Base-by-base conservation (phyloP, 1,284 basidiomycete genomes). In the Marasmius sp. region DNA sequence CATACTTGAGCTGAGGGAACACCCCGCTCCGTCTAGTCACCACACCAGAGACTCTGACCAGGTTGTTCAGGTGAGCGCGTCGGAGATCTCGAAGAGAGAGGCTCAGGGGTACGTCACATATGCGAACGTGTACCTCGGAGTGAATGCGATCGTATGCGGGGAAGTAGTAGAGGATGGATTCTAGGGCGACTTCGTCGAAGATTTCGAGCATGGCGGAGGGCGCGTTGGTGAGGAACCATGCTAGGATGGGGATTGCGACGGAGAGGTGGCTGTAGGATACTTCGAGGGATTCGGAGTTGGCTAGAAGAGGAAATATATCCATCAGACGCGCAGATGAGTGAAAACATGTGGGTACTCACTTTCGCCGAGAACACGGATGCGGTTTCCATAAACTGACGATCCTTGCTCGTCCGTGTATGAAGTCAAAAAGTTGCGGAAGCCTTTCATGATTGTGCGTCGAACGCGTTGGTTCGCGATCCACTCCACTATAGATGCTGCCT, bases 1-100 rank as follows among this genome's bases (percentile, higher is more conserved):
- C 96, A 72, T 98, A 98, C 79, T 99, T 99, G 66, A 99, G 82
- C 76, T 99, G 97, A 12, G 97, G 97, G 78, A 99, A 98, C 10
- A 99, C 96, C 22, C 97, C 97, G 10, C 89, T 95, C 53, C 97
- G 86, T 60, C 97, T 84, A 0, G 97, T 99, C 52, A 99, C 97
- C n/a, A 99, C 97, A 38, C 97, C 97, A 5, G 90, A 88, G 11
- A 99, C 93, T 51, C 97, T 92, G 39, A 99, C 95, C 45, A 99
- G 91, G 66, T 92, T 94, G 81, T 99, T 98, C 58, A 99, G 84
- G 72, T 99, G 91, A 53, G 85, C 85, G 60, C 97, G 92, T 43
- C 97, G 92, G 20, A 99, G 86, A 71, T 98, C 97, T 57, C 97
- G 93, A 36, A 99, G 84, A 8, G 96, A 94, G 20, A 89, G 89